Evolutionary conservation across 2,329 filamentous ascomycete species (phyloP), one percentile per base, ranked within the genome.

Genomic region (Ceratocystis cacaofunesta): DNA sequence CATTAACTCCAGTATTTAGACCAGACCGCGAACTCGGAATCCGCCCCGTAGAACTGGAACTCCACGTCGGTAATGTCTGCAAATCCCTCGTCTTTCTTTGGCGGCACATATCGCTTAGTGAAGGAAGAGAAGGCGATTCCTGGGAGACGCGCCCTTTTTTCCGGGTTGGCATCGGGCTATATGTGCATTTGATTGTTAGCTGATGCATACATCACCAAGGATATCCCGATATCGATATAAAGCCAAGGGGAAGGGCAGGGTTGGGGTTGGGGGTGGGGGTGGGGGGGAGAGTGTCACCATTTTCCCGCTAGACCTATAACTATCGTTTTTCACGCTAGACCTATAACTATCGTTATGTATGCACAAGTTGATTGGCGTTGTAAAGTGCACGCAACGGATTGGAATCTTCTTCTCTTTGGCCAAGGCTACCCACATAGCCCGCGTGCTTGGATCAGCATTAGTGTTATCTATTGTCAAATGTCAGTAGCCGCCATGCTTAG

Each of bases 281-380:
- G n/a, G n/a, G n/a, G n/a, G n/a, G n/a, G n/a, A n/a, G 10, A 36
- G 36, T 41, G 8, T 22, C 70, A 78, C 74, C 25, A 69, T 52
- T 62, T 74, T 73, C 70, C 85, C 86, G 71, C 92, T 77, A 1
- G 90, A 84, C 68, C 94, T 83, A 61, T 95, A 89, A 1, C 83
- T 84, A 72, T 95, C 89, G 72, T 99, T 99, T 62, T 74, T 73
- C 70, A 85, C 86, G 71, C 92, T 77, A 1, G 90, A 84, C 68
- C 94, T 83, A 61, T 95, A 89, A 1, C 83, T 84, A 72, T 95
- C 89, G 72, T 99, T 99, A 76, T 99, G 94, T 73, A 91, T 85
- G 70, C 83, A 85, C 7, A 96, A 73, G 55, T 82, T 80, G 30
- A 85, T 74, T 0, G 85, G 79, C 12, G 90, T 87, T 63, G 86